These are phyloP conservation scores for Tetracentron sinense DNA, from an alignment of 164 flowering plant genomes.

Conservation along the genomic window DNA sequence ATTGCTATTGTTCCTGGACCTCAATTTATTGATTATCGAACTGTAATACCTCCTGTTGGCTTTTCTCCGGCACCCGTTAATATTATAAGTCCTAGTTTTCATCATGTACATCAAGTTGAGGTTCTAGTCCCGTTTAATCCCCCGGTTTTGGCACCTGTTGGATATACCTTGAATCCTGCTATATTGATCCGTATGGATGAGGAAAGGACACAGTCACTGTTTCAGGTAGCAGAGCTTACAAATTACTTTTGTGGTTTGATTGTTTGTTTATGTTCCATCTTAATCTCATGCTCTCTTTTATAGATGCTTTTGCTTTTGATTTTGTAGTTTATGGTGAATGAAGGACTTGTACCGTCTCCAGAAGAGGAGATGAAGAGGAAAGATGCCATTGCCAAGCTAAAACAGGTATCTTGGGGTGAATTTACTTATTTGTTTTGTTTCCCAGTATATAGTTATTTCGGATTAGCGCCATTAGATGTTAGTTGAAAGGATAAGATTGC, in stretches of 20 bases:
- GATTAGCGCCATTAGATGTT: neutral
- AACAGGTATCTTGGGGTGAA: slow-evolving; percentile 28
- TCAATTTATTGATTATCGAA: neutral
- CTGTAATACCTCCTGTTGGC: neutral
- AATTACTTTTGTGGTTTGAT: neutral
- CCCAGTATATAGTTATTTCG: neutral
- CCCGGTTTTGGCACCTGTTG: neutral
- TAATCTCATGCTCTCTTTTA: neutral
- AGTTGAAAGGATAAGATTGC: neutral
- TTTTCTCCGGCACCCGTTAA: neutral
- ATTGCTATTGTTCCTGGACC: neutral
- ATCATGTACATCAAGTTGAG: neutral
- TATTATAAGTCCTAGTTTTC: slow-evolving; percentile 9
- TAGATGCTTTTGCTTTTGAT: neutral
- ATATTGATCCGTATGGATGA: slow-evolving; percentile 15
- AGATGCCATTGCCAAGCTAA: slow-evolving; percentile 40
- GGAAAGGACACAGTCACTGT: slow-evolving; percentile 13
- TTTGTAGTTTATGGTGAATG: slow-evolving; percentile 39
- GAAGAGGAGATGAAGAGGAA: slow-evolving; percentile 50
- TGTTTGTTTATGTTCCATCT: too few relatives aligned
- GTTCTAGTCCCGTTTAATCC: neutral
- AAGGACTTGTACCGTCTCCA: slow-evolving; percentile 42
- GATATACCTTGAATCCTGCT: slow-evolving; percentile 13
- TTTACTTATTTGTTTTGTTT: neutral
- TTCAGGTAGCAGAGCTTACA: slow-evolving; percentile 12